Base-by-base conservation (phyloP, 495 filamentous ascomycete genomes). In the Apodospora peruviana region DNA sequence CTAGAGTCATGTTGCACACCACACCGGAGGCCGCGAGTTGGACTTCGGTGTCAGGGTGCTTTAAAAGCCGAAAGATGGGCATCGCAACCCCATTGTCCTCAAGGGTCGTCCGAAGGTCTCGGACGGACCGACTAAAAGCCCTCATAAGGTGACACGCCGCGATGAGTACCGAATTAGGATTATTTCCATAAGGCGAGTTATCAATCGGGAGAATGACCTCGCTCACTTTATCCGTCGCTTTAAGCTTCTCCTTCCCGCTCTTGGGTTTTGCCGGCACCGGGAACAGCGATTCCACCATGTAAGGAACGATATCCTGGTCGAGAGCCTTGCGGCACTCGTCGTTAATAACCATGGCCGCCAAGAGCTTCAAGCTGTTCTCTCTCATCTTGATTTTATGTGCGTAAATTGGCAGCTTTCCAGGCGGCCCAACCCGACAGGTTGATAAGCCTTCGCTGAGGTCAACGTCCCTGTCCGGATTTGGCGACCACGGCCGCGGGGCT, bases 271-370 rank as follows among this genome's bases (percentile, higher is more conserved):
- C 39, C 4, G 80, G 72, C 34, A 70, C 73, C 4, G 83, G 78
- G 36, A 80, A 85, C 51, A 97, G 75, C 0, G 90, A 88, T 53
- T 93, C 87, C 32, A 93, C 84, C 25, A 97, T 82, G 60, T 85
- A 90, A 2, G 82, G 79, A 2, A 93, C 75, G 17, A 88, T 78
- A 2, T 88, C 89, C 43, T 86, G 80, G 18, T 91, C 88, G 37
- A 97, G 75, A 3, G 76, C 73, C 62, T 95, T 95, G 21, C 90
- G 78, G 55, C 90, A 90, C 29, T 87, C 81, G 48, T 97, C 90
- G 43, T 89, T 90, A 58, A 85, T 77, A 14, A 86, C 83, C 48
- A 98, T 62, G 4, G 86, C 82, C 37, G 87, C 86, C 41, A 97
- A 67, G 10, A 88, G 88, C 49, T 81, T 82, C 20, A 98, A 68